Evolutionary conservation across 1,139 yeast species (phyloP), one percentile per base, ranked within the genome.

Genomic region (Pichia cactophila): DNA sequence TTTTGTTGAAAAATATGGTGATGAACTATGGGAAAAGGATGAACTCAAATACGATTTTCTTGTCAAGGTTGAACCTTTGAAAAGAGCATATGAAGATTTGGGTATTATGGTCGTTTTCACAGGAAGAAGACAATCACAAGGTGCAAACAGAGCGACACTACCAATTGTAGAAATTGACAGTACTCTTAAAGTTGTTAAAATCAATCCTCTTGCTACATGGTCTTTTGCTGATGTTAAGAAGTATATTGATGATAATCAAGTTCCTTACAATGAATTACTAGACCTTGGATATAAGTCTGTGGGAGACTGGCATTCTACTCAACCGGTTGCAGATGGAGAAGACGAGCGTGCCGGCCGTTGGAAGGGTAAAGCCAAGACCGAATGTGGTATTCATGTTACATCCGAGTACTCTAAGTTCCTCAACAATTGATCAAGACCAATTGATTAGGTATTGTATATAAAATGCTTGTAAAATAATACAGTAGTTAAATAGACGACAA

Each of bases 331-430:
- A 11, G 96, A 86, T 44, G 96, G 94, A 5, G 97, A 88, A 62
- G 97, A 90, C 63, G 98, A 92, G 65, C 78, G 98, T 58, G 81
- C 95, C 33, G 98, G 98, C 1, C 78, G 98, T 60, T 92, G 98
- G 98, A 85, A 86, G 72, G 97, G 97, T 2, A 78, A 84, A 65
- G 76, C 81, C 5, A 92, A 92, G 70, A 88, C 96, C 0, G 98
- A 92, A 65, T 92, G 98, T 68, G 98, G 98, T 2, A 89, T 92
- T 50, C 98, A 92, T 62, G 84, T 83, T 58, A 78, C 89, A 2
- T 77, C 83, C 38, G 77, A 85, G 54, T 89, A 83, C 63, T 79
- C 86, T 0, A 74, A 84, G 59, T 85, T 68, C 59, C 62, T 83
- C 11, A 44, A 50, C 6, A 35, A 6, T 12, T 31, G 35, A 31